Conservation (phyloP, 2,329 filamentous ascomycete genomes). For the Volutella citrinella region DNA sequence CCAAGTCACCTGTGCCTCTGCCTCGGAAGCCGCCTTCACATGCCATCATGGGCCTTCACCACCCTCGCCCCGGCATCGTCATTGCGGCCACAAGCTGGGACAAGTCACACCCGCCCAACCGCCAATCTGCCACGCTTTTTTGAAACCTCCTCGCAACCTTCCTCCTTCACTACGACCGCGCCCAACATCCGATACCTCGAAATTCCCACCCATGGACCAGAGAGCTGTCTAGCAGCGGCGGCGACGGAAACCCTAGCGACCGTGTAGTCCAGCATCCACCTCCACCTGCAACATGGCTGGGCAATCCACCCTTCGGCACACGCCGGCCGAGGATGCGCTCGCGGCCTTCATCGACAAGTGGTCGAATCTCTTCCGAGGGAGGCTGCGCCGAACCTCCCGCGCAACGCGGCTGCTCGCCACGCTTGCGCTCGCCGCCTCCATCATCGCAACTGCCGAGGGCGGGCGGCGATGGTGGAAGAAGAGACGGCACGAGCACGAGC, state of each 20-base stretch:
- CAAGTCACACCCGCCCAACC: too few species aligned
- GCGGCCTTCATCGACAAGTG: conserved; percentile 62
- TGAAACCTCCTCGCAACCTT: too few species aligned
- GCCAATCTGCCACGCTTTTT: too few species aligned
- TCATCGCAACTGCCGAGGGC: conserved; percentile 76
- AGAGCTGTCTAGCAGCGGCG: too few species aligned
- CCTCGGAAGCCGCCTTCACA: conserved; percentile 28
- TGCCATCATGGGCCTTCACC: conserved; percentile 18
- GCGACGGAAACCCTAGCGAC: too few species aligned
- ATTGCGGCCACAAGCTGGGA: conserved; percentile 10
- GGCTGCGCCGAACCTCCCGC: conserved; percentile 63
- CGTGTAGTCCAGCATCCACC: too few species aligned
- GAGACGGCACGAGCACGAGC: conserved; percentile 73
- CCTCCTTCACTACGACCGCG: too few species aligned
- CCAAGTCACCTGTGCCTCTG: conserved; percentile 24
- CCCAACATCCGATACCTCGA: too few species aligned
- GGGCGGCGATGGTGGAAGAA: conserved; percentile 74
- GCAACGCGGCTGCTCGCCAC: conserved; percentile 73
- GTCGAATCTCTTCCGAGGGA: conserved; percentile 47
- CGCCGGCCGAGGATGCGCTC: conserved; percentile 64
- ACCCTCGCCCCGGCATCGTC: conserved; percentile 4
- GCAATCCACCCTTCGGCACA: conserved; percentile 77
- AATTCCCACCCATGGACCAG: too few species aligned
- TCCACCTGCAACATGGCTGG: too few species aligned
- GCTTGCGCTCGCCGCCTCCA: conserved; percentile 70